A percentile compares a stretch with the other conserved stretches of the same genome.
Evolutionary conservation across 768 basidiomycete genomes (phyloP).

Genomic region (Hebeloma cylindrosporum): DNA sequence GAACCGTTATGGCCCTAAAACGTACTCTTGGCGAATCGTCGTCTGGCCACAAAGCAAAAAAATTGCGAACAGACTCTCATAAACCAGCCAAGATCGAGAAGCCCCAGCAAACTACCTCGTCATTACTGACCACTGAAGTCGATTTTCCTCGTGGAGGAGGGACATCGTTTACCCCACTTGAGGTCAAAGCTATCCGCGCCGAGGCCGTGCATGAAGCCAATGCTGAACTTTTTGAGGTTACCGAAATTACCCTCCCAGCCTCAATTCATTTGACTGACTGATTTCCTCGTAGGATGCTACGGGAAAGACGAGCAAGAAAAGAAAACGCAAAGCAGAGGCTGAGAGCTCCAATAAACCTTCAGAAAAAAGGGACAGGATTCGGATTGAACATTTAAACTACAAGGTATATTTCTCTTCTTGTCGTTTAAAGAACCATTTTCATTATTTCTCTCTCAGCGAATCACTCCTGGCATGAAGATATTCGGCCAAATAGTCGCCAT

Average conservation of each 20-base stretch:
- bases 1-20: constrained; percentile 54
- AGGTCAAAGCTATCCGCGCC: constrained; percentile 81
- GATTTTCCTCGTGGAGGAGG: constrained; percentile 98
- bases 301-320: constrained; percentile 44
- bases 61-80: constrained; percentile 46
- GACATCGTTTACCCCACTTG: constrained; percentile 81
- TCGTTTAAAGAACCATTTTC: constrained; percentile 1
- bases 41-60: constrained; percentile 56
- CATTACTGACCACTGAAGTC: constrained; percentile 60
- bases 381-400: constrained; percentile 92
- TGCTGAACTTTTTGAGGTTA: constrained; percentile 69
- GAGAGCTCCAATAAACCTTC: constrained; percentile 27
- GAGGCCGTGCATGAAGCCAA: constrained; percentile 87
- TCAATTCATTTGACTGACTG: constrained; percentile 1
- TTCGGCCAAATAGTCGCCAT: constrained; percentile 86
- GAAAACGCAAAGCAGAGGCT: constrained; percentile 46
- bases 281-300: constrained; percentile 38
- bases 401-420: no score
- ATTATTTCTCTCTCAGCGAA: constrained; percentile 48
- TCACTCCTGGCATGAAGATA: constrained; percentile 81
- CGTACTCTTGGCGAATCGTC: constrained; percentile 57
- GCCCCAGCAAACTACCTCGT: constrained; percentile 21
- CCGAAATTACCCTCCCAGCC: constrained; percentile 5
- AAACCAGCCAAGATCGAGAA: constrained; percentile 22
- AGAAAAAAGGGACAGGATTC: constrained; percentile 55